phyloP scores from a whole-genome alignment of 352 stramenopile genomes.

The Globisporangium nagaii region DNA sequence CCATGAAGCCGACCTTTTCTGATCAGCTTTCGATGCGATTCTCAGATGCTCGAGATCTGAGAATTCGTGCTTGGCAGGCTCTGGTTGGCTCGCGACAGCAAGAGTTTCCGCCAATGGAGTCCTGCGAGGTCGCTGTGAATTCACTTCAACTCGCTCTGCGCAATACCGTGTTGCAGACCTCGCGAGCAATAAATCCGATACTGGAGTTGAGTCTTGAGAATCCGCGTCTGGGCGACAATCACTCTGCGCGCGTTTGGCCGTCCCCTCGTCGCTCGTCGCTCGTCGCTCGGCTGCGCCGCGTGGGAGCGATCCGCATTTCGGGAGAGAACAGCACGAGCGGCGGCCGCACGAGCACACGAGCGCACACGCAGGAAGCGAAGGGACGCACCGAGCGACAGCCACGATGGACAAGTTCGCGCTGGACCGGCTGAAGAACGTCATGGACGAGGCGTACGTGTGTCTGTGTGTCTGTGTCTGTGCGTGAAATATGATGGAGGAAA shows the following conservation, averaged over 20 bases:
- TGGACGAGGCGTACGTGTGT: slow-evolving; percentile 79
- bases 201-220: background rate
- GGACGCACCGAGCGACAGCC: background rate
- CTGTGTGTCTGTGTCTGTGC: slow-evolving; percentile 7
- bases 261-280: background rate
- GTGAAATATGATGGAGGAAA: no score
- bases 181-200: background rate
- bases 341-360: background rate
- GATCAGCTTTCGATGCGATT: background rate
- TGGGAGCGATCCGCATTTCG: slow-evolving; percentile 4
- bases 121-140: background rate
- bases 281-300: background rate
- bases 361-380: background rate
- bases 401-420: slow-evolving; percentile 82
- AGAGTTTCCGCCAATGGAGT: background rate
- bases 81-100: background rate
- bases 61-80: background rate
- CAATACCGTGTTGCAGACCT: background rate
- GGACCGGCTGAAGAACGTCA: slow-evolving; percentile 83
- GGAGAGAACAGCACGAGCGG: background rate
- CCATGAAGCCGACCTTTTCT: background rate
- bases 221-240: no score
- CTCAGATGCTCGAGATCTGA: background rate
- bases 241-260: background rate
- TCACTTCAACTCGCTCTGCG: background rate